phyloP scores from a whole-genome alignment of 352 stramenopile genomes.

The Globisporangium barbulae region DNA sequence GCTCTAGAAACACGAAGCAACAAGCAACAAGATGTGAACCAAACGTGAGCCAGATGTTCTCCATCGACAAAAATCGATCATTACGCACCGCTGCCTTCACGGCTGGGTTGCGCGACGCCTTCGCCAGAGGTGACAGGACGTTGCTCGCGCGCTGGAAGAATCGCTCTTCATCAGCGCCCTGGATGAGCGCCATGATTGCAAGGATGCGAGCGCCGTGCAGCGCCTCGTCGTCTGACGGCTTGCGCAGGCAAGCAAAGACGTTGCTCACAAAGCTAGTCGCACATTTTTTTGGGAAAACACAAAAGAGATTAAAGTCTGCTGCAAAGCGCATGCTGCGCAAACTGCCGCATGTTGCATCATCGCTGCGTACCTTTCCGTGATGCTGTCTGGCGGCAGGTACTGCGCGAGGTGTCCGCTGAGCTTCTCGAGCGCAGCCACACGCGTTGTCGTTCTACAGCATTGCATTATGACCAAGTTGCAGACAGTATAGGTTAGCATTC shows the following conservation, averaged over 20 bases:
- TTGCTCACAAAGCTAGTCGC: constrained; percentile 64
- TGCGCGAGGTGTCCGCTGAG: constrained; percentile 56
- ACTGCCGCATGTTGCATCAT: background rate
- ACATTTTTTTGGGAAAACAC: constrained; percentile 3
- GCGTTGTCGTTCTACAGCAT: constrained; percentile 55
- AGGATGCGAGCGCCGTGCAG: constrained; percentile 67
- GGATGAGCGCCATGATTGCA: constrained; percentile 69
- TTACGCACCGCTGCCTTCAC: constrained; percentile 62
- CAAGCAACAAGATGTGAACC: background rate
- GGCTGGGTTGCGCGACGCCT: constrained; percentile 50
- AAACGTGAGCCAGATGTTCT: constrained; percentile 1
- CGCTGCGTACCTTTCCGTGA: constrained; percentile 61
- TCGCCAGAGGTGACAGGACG: constrained; percentile 68
- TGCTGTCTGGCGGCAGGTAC: constrained; percentile 58
- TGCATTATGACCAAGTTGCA: background rate
- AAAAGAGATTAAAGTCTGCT: background rate
- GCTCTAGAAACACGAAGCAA: constrained; percentile 25
- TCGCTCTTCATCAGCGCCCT: constrained; percentile 67
- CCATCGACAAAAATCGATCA: background rate
- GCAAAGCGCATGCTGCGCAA: background rate
- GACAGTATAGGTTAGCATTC: background rate
- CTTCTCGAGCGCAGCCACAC: constrained; percentile 69
- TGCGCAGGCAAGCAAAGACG: constrained; percentile 60
- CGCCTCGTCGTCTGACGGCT: constrained; percentile 69
- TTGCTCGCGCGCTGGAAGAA: constrained; percentile 75